Base-by-base conservation (phyloP, 179 eudicot genomes). In the Drosera spatulata region DNA sequence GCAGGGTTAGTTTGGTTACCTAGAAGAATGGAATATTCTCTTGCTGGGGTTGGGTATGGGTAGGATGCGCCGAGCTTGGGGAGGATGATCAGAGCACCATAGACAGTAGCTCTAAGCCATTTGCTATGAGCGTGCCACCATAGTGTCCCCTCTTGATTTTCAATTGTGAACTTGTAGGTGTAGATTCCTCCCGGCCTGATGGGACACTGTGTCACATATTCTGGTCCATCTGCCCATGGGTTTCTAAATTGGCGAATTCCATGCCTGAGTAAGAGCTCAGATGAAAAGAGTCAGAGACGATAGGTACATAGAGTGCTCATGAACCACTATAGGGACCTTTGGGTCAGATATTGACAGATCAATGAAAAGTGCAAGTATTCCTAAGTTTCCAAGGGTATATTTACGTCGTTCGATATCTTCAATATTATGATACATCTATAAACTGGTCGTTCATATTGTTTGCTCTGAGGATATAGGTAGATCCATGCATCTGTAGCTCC, bases 161-260 rank as follows among this genome's bases (percentile, higher is more conserved):
- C 76, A 10, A 77, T 68, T 10, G 82, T 65, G 64, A 64, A 77
- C 50, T 71, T 61, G 71, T 77, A 77, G 14, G 79, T 74, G 71
- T 74, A 77, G 66, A 64, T 68, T 74, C 68, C 71, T 65, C 82
- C 82, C 62, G 76, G 78, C 62, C 53, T 74, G 5, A 77, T 73
- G 12, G 81, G 81, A 63, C 78, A 77, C 37, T 77, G 81, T 50
- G 81, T 77, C n/a, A 77, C 72, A 52, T 64, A 77, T 41, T 67
- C 81, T 6, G 81, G 78, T 55, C 81, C 81, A 65, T 77, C 81
- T 61, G 81, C 81, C 81, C 81, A 77, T 52, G 78, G 81, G 39
- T 70, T 71, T 59, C 78, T 68, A 75, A 77, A 73, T 53, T 74
- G 81, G 2, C 76, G 78, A 8, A 77, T 13, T 53, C 81, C 81